Percentiles rank a stretch among this genome's conserved stretches.
These are phyloP conservation scores for Endocladia muricata DNA, from an alignment of 31 red algal genomes.

Conservation along the genomic window DNA sequence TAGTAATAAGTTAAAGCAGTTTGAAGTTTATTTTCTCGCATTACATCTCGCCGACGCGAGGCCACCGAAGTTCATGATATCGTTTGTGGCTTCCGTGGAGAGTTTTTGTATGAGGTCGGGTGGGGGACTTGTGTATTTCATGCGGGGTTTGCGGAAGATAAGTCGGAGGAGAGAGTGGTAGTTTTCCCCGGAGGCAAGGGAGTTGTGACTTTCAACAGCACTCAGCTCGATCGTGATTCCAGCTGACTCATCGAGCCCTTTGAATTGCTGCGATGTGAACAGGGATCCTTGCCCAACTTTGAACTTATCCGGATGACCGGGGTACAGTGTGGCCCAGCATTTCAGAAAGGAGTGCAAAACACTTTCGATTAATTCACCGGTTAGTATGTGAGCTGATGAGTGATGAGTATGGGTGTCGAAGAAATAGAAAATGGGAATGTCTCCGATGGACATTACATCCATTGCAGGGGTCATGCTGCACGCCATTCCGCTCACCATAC, in stretches of 20 bases:
- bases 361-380: neutral
- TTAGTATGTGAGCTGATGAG: neutral
- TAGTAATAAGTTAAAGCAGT: no score
- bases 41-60: no score
- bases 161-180: neutral
- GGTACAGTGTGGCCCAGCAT: neutral
- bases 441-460: slow-evolving; percentile 24
- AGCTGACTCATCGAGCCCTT: neutral
- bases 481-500: neutral
- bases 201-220: slow-evolving; percentile 13
- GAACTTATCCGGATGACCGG: neutral
- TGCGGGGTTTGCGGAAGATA: neutral
- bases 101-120: neutral
- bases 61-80: neutral
- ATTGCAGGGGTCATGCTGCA: slow-evolving; percentile 22
- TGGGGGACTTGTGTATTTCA: neutral
- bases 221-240: neutral
- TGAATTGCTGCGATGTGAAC: neutral
- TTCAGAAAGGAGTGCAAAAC: neutral
- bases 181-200: neutral
- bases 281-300: neutral
- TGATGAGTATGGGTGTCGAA: slow-evolving; percentile 21
- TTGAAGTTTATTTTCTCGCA: no score
- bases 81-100: neutral
- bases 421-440: slow-evolving; percentile 10